Evolutionary conservation across 2,329 filamentous ascomycete species (phyloP), one percentile per base, ranked within the genome.

Genomic region (Phyllosticta citrichinensis): DNA sequence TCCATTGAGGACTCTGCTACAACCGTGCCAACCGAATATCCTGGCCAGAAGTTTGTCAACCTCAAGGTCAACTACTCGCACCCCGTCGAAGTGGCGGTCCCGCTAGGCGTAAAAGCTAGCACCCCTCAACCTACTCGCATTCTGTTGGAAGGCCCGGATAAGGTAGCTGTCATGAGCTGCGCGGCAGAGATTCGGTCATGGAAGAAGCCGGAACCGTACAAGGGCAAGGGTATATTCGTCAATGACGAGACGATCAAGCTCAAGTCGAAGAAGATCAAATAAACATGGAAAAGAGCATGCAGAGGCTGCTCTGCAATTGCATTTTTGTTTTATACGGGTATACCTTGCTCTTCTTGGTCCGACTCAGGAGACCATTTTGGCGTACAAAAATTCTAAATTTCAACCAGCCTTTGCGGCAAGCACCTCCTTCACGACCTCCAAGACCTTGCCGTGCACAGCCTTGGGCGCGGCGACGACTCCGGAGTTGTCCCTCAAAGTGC

Each of bases 141-240:
- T 66, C 77, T 99, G 68, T 78, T 99, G 50, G 91, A 99, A 78
- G 91, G 94, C 9, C 82, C 87, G 58, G 85, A 97, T 73, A 91
- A 91, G 72, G 87, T 95, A 75, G 82, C 87, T 56, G 85, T 99
- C 65, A 94, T 91, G 82, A 86, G 88, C 62, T 97, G 97, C 75
- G 94, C 94, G 19, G 94, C 94, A 0, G 80, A 87, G 68, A 95
- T 99, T 67, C 82, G 91, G 68, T 83, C 80, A 75, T 97, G 93
- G 93, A 87, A 94, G 72, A 83, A 83, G 65, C 94, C 94, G 30
- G 94, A 99, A 78, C 94, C 94, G 66, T 99, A 99, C 77, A 99
- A 99, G 84, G 94, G 94, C 67, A 97, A 99, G 85, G 94, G 94
- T 68, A 96, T 99, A 68, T 99, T 97, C 74, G 87, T 99, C 69